phyloP scores from a whole-genome alignment of 139 green algal species.

The Volvox reticuliferus region DNA sequence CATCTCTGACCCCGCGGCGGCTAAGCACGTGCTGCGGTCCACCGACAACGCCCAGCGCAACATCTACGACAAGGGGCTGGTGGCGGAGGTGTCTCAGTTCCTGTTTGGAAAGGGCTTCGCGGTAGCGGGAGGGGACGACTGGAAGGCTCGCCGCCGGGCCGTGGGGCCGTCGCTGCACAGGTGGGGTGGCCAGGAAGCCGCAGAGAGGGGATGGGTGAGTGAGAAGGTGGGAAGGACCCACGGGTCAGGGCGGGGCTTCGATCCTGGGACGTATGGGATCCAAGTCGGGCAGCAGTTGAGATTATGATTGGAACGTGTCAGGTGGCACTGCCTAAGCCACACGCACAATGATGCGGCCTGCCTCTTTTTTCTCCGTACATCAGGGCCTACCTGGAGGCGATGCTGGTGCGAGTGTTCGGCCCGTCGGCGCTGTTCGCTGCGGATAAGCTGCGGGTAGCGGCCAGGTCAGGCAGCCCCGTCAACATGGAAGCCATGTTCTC shows the following conservation, averaged over 20 bases:
- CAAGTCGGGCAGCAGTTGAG: too few species aligned
- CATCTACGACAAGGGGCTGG: constrained; percentile 94
- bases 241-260: too few species aligned
- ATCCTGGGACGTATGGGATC: too few species aligned
- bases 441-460: constrained; percentile 80
- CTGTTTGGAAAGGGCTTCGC: constrained; percentile 98
- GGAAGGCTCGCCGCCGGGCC: constrained; percentile 85
- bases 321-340: too few species aligned
- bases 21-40: constrained; percentile 95
- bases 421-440: constrained; percentile 76
- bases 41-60: constrained; percentile 85
- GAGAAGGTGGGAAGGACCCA: background rate
- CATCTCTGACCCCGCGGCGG: constrained; percentile 90
- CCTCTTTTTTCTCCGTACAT: background rate
- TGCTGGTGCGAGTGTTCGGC: constrained; percentile 93
- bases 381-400: constrained; percentile 91
- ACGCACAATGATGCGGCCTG: too few species aligned
- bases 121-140: constrained; percentile 87
- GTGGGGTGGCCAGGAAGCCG: constrained; percentile 7
- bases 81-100: constrained; percentile 93
- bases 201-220: background rate
- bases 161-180: constrained; percentile 95
- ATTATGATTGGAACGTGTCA: too few species aligned
- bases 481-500: constrained; percentile 97
- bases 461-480: constrained; percentile 63